Percentiles rank a stretch among this genome's conserved stretches.
phyloP scores from a whole-genome alignment of 768 basidiomycete genomes.

The Phanerochaete carnosa region DNA sequence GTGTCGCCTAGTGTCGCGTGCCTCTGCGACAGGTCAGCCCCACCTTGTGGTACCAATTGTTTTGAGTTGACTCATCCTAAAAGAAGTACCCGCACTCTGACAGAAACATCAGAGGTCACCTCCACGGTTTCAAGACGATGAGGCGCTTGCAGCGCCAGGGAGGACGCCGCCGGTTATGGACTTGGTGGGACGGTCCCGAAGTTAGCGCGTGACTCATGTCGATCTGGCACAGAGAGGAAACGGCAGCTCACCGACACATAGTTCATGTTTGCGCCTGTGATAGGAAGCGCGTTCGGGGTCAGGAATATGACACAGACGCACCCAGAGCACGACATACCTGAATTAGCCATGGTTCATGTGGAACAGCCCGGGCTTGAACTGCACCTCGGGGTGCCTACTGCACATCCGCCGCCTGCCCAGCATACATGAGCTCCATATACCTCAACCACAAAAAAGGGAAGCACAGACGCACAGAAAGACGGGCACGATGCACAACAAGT shows the following conservation, averaged over 20 bases:
- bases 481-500: slow-evolving; percentile 46
- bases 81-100: slow-evolving; percentile 8
- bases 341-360: slow-evolving; percentile 71
- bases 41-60: background rate
- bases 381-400: slow-evolving; percentile 73
- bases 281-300: slow-evolving; percentile 64
- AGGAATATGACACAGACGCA: slow-evolving; percentile 67
- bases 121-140: background rate
- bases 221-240: background rate
- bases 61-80: slow-evolving; percentile 2
- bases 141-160: slow-evolving; percentile 26
- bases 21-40: background rate
- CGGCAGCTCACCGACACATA: slow-evolving; percentile 59
- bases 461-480: background rate
- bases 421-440: background rate
- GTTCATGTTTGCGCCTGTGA: slow-evolving; percentile 73
- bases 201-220: no score
- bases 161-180: slow-evolving; percentile 34
- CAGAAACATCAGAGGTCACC: background rate
- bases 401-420: slow-evolving; percentile 51
- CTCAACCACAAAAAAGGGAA: background rate
- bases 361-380: slow-evolving; percentile 84
- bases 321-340: slow-evolving; percentile 61
- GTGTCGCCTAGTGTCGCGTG: no score
- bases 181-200: no score